Evolutionary conservation across 345 rosid genomes (phyloP), one percentile per base, ranked within the genome.

Genomic region (Ricinus communis): DNA sequence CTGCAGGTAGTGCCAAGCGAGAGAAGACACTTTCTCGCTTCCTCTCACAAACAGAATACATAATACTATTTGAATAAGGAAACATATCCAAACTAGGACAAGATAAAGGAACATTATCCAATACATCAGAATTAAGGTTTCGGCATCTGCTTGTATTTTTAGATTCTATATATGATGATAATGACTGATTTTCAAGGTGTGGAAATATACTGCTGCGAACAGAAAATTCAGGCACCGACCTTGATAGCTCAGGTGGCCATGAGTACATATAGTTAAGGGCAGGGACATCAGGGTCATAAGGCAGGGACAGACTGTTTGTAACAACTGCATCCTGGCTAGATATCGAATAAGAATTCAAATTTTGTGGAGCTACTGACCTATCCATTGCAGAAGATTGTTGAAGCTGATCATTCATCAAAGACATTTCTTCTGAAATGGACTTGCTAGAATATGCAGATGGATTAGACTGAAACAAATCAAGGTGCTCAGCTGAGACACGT

Each of bases 1-100:
- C 38, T 43, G 75, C n/a, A 66, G 84, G 73, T 46, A 66, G 50
- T 74, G 71, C 73, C 63, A 89, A 66, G 66, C 91, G 90, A 25
- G 80, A 78, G 71, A 89, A 85, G 69, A 89, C 90, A 57, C 89
- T 85, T 10, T 36, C 33, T 68, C 84, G 81, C n/a, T 67, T 71
- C 61, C 74, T 77, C 54, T 21, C 65, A 64, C 12, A 0, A 59
- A 40, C 66, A 19, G 69, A 54, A 56, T 71, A 14, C 51, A 59
- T 52, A n/a, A n/a, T n/a, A 6, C 30, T 49, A 30, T 64, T 64
- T 25, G 69, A 57, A 66, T 59, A 56, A 30, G 51, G 46, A 68
- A 13, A 15, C 12, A 27, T 50, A 41, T 30, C 38, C 58, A 43
- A 59, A 40, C 60, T 73, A 50, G 49, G 13, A 43, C 30, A 65